Evolutionary conservation across 495 filamentous ascomycete species (phyloP).

Genomic region (Xylaria curta): DNA sequence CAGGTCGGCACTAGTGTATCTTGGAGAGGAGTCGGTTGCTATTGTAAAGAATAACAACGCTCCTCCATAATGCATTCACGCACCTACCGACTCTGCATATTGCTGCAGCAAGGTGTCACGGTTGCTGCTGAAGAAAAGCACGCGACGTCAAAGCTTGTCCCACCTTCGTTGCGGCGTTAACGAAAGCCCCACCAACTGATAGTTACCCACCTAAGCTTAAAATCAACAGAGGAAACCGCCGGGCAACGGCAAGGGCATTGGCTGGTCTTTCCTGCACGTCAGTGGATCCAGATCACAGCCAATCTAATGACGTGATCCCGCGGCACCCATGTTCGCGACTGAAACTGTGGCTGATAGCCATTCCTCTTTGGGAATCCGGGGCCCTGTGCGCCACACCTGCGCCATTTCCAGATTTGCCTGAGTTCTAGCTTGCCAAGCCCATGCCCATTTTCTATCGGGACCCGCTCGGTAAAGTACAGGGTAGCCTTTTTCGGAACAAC

Average conservation of each 20-base stretch:
- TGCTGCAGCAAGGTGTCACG: neutral
- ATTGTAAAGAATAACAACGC: neutral
- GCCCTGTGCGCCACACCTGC: conserved; percentile 18
- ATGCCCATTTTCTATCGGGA: neutral
- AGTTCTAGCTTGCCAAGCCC: neutral
- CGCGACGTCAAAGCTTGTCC: conserved; percentile 14
- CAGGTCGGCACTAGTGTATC: neutral
- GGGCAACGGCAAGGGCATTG: conserved; percentile 55
- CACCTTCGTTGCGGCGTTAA: conserved; percentile 20
- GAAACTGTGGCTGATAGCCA: conserved; percentile 9
- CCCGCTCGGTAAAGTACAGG: neutral
- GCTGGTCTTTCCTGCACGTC: conserved; percentile 24
- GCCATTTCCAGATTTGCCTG: neutral
- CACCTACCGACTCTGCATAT: neutral
- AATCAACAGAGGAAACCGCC: conserved; percentile 56
- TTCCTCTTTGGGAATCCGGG: conserved; percentile 10
- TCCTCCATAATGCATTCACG: conserved; percentile 1
- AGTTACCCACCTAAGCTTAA: conserved; percentile 35
- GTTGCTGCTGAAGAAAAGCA: conserved; percentile 17
- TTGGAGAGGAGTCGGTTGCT: conserved; percentile 10
- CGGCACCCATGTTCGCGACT: conserved; percentile 17
- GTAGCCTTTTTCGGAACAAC: conserved; percentile 36
- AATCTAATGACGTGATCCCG: conserved; percentile 44
- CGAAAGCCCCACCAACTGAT: conserved; percentile 32
- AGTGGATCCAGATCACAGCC: conserved; percentile 28